Percentiles rank a stretch among this genome's conserved stretches.
Conservation (phyloP, 257 asterid species). For the Solanum paucissectum region DNA sequence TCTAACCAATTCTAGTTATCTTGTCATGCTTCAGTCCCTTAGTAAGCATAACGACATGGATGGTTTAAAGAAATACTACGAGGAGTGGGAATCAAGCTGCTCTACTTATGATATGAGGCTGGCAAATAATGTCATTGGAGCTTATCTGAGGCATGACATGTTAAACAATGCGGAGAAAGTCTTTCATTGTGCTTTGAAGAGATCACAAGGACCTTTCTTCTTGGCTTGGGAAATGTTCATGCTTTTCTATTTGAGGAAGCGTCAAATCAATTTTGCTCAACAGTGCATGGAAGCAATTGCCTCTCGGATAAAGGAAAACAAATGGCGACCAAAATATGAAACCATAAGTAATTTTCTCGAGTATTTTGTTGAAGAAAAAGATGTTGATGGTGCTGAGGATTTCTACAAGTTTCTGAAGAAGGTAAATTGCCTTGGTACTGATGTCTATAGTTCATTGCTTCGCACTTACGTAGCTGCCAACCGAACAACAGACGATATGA, state of each 20-base stretch:
- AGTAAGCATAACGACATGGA: slow-evolving; percentile 36
- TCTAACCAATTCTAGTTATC: slow-evolving; percentile 53
- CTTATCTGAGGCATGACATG: slow-evolving; percentile 39
- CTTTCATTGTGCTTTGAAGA: slow-evolving; percentile 19
- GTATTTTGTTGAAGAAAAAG: slow-evolving; percentile 25
- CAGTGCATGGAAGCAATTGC: slow-evolving; percentile 33
- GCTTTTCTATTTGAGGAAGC: slow-evolving; percentile 28
- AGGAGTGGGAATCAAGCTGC: slow-evolving; percentile 64
- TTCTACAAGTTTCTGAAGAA: slow-evolving; percentile 47
- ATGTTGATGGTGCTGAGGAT: slow-evolving; percentile 49
- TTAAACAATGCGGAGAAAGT: slow-evolving; percentile 44
- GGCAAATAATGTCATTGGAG: slow-evolving; percentile 34
- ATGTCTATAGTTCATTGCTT: slow-evolving; percentile 29
- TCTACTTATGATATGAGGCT: slow-evolving; percentile 42
- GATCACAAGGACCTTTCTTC: slow-evolving; percentile 48
- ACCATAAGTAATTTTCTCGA: slow-evolving; percentile 21
- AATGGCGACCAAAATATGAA: slow-evolving; percentile 34
- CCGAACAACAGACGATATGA: slow-evolving; percentile 21
- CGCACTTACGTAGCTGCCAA: slow-evolving; percentile 43
- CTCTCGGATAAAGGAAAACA: neutral
- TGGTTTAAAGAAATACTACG: slow-evolving; percentile 50
- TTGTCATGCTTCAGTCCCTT: slow-evolving; percentile 59
- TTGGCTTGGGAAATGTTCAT: slow-evolving; percentile 40
- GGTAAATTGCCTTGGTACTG: slow-evolving; percentile 28
- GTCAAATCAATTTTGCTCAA: slow-evolving; percentile 21